These are phyloP conservation scores for Forsythia viridissima DNA, from an alignment of 257 asterid genomes.

Conservation along the genomic window DNA sequence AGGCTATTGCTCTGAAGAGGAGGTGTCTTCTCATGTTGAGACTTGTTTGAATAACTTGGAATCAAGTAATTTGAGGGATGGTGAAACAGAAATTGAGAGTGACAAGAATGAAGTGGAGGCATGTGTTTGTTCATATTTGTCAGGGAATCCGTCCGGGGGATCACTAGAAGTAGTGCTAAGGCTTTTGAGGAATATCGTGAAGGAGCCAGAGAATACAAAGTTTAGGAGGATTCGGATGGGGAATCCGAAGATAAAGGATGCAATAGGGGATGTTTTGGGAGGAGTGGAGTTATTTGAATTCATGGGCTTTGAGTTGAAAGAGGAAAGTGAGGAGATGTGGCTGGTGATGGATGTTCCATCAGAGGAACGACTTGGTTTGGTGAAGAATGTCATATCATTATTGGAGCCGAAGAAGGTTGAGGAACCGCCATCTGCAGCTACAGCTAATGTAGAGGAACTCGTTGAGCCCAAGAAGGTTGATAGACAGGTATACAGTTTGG, in stretches of 20 bases:
- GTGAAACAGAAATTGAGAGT: slow-evolving; percentile 25
- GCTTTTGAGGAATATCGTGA: slow-evolving; percentile 65
- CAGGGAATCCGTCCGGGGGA: slow-evolving; percentile 67
- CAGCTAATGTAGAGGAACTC: slow-evolving; percentile 47
- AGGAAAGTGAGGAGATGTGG: slow-evolving; percentile 86
- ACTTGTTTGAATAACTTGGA: slow-evolving; percentile 51
- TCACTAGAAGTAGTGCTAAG: slow-evolving; percentile 65
- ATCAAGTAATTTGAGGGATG: slow-evolving; percentile 19
- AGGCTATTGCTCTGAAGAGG: slow-evolving; percentile 73
- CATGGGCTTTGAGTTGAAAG: slow-evolving; percentile 72
- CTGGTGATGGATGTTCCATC: slow-evolving; percentile 73
- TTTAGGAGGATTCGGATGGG: slow-evolving; percentile 89
- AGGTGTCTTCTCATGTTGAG: slow-evolving; percentile 74
- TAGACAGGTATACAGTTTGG: slow-evolving; percentile 66
- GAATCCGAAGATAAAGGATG: slow-evolving; percentile 91
- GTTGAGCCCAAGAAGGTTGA: slow-evolving; percentile 56
- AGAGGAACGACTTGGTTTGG: slow-evolving; percentile 44
- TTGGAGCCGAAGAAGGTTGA: slow-evolving; percentile 61
- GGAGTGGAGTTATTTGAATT: slow-evolving; percentile 85
- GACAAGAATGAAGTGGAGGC: slow-evolving; percentile 47
- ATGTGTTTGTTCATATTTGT: slow-evolving; percentile 59
- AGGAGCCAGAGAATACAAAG: slow-evolving; percentile 78
- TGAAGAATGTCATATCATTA: slow-evolving; percentile 47
- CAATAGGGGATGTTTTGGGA: slow-evolving; percentile 71
- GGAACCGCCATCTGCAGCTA: slow-evolving; percentile 36